Evolutionary conservation across 257 asterid genomes (phyloP), one percentile per base, ranked within the genome.

Genomic region (Plantago major): DNA sequence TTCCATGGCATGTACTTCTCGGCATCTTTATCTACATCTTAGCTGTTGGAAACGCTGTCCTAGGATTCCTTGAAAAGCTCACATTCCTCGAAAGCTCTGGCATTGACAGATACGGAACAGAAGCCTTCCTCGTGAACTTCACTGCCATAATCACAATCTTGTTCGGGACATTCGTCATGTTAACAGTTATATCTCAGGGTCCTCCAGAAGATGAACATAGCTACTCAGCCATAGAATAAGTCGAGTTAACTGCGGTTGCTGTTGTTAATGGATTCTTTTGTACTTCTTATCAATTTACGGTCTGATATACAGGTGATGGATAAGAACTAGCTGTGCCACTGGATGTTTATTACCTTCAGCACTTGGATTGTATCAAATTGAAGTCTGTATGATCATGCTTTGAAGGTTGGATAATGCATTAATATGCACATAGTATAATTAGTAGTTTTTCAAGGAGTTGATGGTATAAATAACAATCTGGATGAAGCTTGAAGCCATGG

Each of bases 51-150:
- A 89, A 84, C 19, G 95, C 97, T 0, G 7, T 83, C 3, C 46
- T 87, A 19, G 99, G 99, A 11, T 82, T 68, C 76, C 97, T 93
- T 11, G 99, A 93, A 74, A 93, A 93, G 74, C 88, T 93, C 51
- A 93, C 99, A 2, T 93, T 93, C 80, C 90, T 93, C 4, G 75
- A 93, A 78, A 82, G 47, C 64, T 50, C 72, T 3, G 99, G 97
- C 7, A 17, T 89, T 0, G 87, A 53, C 1, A 93, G 87, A 71
- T 93, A 89, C 13, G 95, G 97, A 0, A 17, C 97, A 0, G 99
- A 93, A 76, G 97, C 99, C 1, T 78, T 84, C 59, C 87, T 93
- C 0, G 97, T 93, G 63, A 93, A 93, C 69, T 89, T 83, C 78
- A 89, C 96, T 4, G 99, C 97, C 73, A 73, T 93, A 7, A 69